Evolutionary conservation across 116 monocot genomes (phyloP).

Genomic region (Cymodocea nodosa): DNA sequence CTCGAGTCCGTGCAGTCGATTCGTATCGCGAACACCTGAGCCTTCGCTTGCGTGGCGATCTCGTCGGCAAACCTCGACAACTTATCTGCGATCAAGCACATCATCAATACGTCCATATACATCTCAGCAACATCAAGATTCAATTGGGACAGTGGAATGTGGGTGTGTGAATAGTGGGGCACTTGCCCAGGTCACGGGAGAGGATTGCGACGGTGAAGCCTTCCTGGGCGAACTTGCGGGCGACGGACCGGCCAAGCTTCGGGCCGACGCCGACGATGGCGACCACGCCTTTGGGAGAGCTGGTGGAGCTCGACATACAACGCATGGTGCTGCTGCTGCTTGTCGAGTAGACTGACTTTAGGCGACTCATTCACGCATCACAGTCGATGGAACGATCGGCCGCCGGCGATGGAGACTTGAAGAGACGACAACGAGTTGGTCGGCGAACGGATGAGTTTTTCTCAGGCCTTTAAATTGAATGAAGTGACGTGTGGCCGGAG

Average conservation of each 20-base stretch:
- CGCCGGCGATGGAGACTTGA: too few species aligned
- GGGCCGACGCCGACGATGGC: constrained; percentile 69
- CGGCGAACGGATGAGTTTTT: too few species aligned
- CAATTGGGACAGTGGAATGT: too few species aligned
- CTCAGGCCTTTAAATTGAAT: too few species aligned
- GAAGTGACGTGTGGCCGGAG: too few species aligned
- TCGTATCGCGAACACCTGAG: constrained; percentile 63
- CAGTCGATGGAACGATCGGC: too few species aligned
- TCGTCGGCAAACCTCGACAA: constrained; percentile 52
- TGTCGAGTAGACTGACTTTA: not conserved
- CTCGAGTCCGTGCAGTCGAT: constrained; percentile 53
- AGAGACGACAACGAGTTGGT: too few species aligned
- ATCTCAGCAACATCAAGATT: not conserved
- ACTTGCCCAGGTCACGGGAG: constrained; percentile 40
- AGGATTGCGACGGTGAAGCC: constrained; percentile 75
- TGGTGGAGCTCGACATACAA: constrained; percentile 8
- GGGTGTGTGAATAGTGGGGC: not conserved
- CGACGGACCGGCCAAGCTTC: too few species aligned
- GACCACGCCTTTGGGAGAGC: constrained; percentile 32
- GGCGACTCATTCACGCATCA: not conserved
- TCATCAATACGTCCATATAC: not conserved
- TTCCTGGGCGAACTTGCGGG: constrained; percentile 55
- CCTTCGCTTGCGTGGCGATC: constrained; percentile 55
- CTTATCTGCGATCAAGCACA: constrained; percentile 31
- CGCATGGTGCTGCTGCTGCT: constrained; percentile 7